Evolutionary conservation across 176 grass and related monocot genomes (phyloP).

Genomic region (Neostapfia colusana): DNA sequence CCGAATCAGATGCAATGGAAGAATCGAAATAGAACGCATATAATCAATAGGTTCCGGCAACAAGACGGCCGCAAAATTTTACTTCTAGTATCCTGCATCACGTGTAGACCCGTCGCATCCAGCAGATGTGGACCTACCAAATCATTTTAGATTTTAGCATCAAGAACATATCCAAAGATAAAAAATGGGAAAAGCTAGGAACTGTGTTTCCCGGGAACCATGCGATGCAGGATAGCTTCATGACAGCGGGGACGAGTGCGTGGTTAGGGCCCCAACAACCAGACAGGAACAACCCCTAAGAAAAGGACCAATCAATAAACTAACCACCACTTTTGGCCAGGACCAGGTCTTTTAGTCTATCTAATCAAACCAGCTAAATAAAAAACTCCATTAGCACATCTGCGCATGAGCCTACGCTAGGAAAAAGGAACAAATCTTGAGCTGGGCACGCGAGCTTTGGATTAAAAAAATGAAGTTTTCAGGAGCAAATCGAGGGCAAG

Average conservation of each 20-base stretch:
- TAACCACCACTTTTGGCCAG: slow-evolving; percentile 31
- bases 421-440: slow-evolving; percentile 24
- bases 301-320: slow-evolving; percentile 46
- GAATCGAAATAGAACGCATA: not conserved
- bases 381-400: not conserved
- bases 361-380: slow-evolving; percentile 6
- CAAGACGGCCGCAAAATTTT: no score
- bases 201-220: slow-evolving; percentile 20
- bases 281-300: slow-evolving; percentile 47
- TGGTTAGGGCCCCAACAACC: slow-evolving; percentile 52
- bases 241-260: slow-evolving; percentile 31
- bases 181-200: not conserved
- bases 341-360: not conserved
- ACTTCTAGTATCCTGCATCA: not conserved
- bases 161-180: not conserved
- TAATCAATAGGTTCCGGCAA: no score
- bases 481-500: not conserved
- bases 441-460: slow-evolving; percentile 8
- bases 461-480: slow-evolving; percentile 31
- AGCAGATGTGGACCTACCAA: slow-evolving; percentile 18
- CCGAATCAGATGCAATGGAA: slow-evolving; percentile 33
- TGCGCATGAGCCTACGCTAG: slow-evolving; percentile 6
- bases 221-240: slow-evolving; percentile 10
- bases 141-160: slow-evolving; percentile 20
- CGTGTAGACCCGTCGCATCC: not conserved